A percentile compares a stretch with the other conserved stretches of the same genome.
These are phyloP conservation scores for Gaultheria prostrata DNA, from an alignment of 148 eudicot genomes.

Conservation along the genomic window DNA sequence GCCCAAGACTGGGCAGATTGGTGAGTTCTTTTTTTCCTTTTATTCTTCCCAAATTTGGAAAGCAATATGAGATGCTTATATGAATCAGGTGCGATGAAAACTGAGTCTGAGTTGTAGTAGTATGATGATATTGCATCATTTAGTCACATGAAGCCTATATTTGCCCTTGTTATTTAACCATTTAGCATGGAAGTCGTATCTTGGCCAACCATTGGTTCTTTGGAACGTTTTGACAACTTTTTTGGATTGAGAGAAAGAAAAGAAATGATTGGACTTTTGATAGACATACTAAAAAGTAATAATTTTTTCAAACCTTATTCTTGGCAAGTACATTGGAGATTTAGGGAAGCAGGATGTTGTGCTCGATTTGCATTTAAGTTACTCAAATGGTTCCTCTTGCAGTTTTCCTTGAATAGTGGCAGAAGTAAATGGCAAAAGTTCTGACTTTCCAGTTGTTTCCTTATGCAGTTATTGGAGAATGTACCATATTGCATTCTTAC, in stretches of 20 bases:
- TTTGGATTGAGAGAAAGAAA: neutral
- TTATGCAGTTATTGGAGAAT: neutral
- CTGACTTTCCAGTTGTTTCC: neutral
- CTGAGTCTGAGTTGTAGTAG: neutral
- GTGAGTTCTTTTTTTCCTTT: conserved; percentile 28
- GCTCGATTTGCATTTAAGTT: neutral
- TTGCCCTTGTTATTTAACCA: neutral
- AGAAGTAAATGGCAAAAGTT: neutral
- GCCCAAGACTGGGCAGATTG: conserved; percentile 86
- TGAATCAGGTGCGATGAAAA: neutral
- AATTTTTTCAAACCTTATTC: neutral
- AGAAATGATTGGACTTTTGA: neutral
- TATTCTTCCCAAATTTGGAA: neutral
- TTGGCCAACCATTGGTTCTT: neutral
- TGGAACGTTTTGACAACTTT: neutral
- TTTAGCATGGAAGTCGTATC: neutral
- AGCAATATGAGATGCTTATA: neutral
- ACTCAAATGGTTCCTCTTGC: neutral
- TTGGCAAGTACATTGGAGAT: neutral
- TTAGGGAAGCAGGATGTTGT: neutral
- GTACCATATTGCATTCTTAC: conserved; percentile 6
- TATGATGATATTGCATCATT: neutral
- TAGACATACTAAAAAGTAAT: neutral
- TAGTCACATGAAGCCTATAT: neutral
- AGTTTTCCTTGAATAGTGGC: neutral